Percentiles rank a stretch among this genome's conserved stretches.
Evolutionary conservation across 768 basidiomycete species (phyloP).

Genomic region (Auriscalpium orientale): DNA sequence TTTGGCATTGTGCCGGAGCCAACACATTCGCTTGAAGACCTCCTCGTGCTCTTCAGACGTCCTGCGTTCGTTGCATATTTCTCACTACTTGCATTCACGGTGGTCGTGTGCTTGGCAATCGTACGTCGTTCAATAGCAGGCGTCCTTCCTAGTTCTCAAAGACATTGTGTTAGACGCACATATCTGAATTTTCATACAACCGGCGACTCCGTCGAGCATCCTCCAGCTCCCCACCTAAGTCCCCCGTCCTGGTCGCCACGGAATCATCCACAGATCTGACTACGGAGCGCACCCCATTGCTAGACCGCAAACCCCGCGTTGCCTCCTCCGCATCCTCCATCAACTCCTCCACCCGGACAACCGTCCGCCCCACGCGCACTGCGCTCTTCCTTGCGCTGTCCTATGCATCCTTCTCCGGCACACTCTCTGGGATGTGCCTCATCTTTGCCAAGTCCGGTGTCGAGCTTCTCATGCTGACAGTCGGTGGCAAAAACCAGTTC

Average conservation of each 20-base stretch:
- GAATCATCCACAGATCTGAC: constrained; percentile 14
- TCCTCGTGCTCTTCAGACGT: constrained; percentile 67
- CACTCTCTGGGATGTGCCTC: constrained; percentile 86
- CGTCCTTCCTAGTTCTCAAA: not conserved
- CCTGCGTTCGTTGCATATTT: constrained; percentile 80
- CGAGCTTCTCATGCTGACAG: constrained; percentile 74
- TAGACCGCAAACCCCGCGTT: constrained; percentile 33
- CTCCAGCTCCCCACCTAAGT: constrained; percentile 27
- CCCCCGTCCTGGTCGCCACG: constrained; percentile 19
- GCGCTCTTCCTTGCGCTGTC: constrained; percentile 68
- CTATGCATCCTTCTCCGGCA: constrained; percentile 83
- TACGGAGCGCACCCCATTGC: constrained; percentile 51
- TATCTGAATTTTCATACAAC: constrained; percentile 55
- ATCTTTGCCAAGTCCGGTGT: constrained; percentile 92
- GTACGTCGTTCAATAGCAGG: constrained; percentile 37
- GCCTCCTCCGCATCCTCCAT: constrained; percentile 24
- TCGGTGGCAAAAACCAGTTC: constrained; percentile 73
- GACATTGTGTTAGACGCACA: constrained; percentile 52
- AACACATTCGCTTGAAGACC: constrained; percentile 79
- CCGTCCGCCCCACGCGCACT: constrained; percentile 31
- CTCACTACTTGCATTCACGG: constrained; percentile 53
- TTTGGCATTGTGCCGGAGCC: constrained; percentile 90
- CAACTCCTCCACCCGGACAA: constrained; percentile 8
- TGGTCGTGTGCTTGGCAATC: constrained; percentile 50
- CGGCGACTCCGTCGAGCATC: constrained; percentile 29